Base-by-base conservation (phyloP, 306 rosid genomes). In the Dicorynia guianensis region DNA sequence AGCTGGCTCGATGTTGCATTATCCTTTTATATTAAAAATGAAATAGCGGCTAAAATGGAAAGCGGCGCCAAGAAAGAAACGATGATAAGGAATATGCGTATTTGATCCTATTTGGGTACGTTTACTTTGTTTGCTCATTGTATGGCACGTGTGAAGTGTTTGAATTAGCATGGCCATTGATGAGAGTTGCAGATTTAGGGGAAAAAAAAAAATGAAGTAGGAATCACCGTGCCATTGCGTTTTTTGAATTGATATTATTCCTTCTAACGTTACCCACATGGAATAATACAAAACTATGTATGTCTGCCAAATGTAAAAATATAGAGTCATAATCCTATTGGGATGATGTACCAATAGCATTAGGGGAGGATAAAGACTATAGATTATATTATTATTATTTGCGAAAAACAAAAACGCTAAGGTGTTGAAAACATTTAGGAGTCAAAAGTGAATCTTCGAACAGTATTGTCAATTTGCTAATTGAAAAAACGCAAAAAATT, bases 401-500 rank as follows among this genome's bases (percentile, higher is more conserved):
- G 64, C 6, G 63, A 53, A 53, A 3, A 46, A 62, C 5, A 39
- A 54, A 18, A 70, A 50, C 38, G 0, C 20, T 43, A 62, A 70
- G 71, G 79, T 66, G 76, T 73, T 66, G 75, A 71, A 72, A 43
- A 52, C 10, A 44, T 64, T 59, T 44, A 8, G 15, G 52, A 65
- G 69, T 62, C 74, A 77, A 70, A 75, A 20, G 54, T 57, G 81
- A 61, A 69, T 76, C 42, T 62, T 63, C 17, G 34, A 49, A 63
- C 20, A 46, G 33, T 49, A 8, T 25, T 30, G 42, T 52, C 42
- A 35, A 59, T 80, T 40, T 54, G 55, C 68, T 8, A 15, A 8
- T 11, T 11, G 60, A 8, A 67, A 50, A 40, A 74, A 25, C 2
- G 2, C 30, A 25, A 69, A 55, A 61, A 48, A 4, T 60, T 18